Conservation (phyloP, 176 grass and related monocot species). For the Saccharum spontaneum region DNA sequence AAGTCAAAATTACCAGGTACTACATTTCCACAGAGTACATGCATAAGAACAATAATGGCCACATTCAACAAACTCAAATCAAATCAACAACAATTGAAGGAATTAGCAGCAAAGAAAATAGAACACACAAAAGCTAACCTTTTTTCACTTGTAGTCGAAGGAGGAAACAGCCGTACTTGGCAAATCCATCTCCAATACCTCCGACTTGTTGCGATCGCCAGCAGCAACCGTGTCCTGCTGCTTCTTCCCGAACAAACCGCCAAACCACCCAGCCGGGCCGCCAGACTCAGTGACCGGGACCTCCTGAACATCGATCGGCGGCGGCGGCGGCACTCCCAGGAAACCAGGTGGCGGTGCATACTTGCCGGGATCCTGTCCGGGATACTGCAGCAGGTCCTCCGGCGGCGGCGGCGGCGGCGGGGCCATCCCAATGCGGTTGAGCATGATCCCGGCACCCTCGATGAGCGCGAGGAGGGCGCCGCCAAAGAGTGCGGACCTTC, state of each 20-base stretch:
- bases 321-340: neutral
- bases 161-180: constrained; percentile 16
- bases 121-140: neutral
- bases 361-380: neutral
- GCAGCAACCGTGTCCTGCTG: neutral
- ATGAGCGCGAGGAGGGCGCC: constrained; percentile 60
- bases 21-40: neutral
- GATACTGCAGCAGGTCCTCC: too few relatives aligned
- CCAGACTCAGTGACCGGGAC: neutral
- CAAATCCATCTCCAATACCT: constrained; percentile 31
- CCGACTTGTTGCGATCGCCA: constrained; percentile 10
- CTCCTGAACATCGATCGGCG: neutral
- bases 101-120: neutral
- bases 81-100: neutral
- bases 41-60: neutral
- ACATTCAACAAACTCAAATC: neutral
- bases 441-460: constrained; percentile 54
- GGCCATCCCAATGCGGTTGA: neutral
- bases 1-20: neutral
- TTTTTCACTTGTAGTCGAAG: constrained; percentile 34
- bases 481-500: constrained; percentile 34
- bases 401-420: too few relatives aligned
- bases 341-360: neutral
- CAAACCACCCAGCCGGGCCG: constrained; percentile 24
- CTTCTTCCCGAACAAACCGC: constrained; percentile 47